Conservation (phyloP, 768 basidiomycete species). For the Lanmaoa pseudosensibilis region DNA sequence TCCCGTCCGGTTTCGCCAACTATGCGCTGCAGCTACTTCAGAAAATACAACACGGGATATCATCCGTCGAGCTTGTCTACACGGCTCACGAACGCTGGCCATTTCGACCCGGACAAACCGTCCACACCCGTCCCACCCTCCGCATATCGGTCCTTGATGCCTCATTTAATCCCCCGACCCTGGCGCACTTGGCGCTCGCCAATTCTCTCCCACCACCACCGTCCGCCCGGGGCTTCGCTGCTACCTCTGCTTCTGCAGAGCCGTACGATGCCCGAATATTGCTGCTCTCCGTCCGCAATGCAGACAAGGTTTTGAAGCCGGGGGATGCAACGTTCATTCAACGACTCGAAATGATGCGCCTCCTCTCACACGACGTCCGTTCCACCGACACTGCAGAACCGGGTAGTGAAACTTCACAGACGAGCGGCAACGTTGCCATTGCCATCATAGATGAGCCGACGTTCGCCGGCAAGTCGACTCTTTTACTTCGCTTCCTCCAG, state of each 20-base stretch:
- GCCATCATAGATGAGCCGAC: conserved; percentile 86
- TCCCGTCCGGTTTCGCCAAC: conserved; percentile 21
- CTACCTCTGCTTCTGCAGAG: background rate
- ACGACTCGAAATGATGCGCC: conserved; percentile 83
- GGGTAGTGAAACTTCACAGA: conserved; percentile 1
- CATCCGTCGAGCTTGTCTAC: conserved; percentile 60
- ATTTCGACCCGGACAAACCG: conserved; percentile 33
- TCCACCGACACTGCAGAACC: background rate
- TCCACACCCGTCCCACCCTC: conserved; percentile 27
- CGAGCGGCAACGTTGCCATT: conserved; percentile 58
- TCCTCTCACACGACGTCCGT: conserved; percentile 54
- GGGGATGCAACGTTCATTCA: conserved; percentile 76
- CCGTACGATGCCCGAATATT: conserved; percentile 73
- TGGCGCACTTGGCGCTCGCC: conserved; percentile 79
- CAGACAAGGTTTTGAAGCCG: conserved; percentile 72
- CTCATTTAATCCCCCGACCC: conserved; percentile 90
- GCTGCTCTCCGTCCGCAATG: conserved; percentile 82
- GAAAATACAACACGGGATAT: conserved; percentile 45
- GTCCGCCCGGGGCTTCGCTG: background rate
- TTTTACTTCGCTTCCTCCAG: conserved; percentile 53
- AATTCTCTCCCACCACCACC: conserved; percentile 38
- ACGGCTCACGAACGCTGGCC: conserved; percentile 68
- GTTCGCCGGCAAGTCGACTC: conserved; percentile 77
- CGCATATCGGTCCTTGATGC: conserved; percentile 82
- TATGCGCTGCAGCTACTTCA: conserved; percentile 22